Evolutionary conservation across 139 green algal genomes (phyloP), one percentile per base, ranked within the genome.

Genomic region (Haematococcus lacustris): DNA sequence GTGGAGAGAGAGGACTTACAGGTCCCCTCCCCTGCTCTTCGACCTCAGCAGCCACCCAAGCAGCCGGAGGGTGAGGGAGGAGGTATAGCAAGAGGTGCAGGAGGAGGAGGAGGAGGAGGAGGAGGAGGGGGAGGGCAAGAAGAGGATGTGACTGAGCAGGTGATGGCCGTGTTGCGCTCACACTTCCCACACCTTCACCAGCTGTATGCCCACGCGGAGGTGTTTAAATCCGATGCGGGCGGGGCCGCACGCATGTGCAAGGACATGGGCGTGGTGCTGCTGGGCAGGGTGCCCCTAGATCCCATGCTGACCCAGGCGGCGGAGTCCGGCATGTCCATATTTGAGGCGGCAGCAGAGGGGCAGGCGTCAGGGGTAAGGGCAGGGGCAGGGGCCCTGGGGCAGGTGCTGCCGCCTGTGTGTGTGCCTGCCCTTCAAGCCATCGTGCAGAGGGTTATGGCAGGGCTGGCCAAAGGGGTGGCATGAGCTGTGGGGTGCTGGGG

Each of bases 261-360:
- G 0, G 71, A 87, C 53, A 88, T 97, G 82, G 76, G 75, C 3
- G 86, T 97, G 38, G 75, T 85, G n/a, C 91, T 97, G 74, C 74
- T 98, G 38, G 94, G 94, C 0, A 72, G 78, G 0, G 82, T 98
- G 51, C 93, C 93, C 32, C 74, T 98, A 37, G 93, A 98, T 67
- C 79, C 85, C 0, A 74, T 67, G 3, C 73, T 96, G 3, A 87
- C 88, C 28, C 73, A 79, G 25, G 89, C 91, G 30, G 82, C 78
- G 37, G 91, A 97, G 51, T 76, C 85, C 51, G 91, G 91, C 3
- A 33, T 75, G 23, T 86, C 83, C 1, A 80, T 93, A 33, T 73
- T 83, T 38, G 75, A n/a, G n/a, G n/a, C n/a, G n/a, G n/a, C n/a
- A n/a, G n/a, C n/a, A n/a, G n/a, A n/a, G n/a, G n/a, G n/a, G n/a